Evolutionary conservation across 352 stramenopile genomes (phyloP).

Genomic region (Globisporangium uncinulatum): DNA sequence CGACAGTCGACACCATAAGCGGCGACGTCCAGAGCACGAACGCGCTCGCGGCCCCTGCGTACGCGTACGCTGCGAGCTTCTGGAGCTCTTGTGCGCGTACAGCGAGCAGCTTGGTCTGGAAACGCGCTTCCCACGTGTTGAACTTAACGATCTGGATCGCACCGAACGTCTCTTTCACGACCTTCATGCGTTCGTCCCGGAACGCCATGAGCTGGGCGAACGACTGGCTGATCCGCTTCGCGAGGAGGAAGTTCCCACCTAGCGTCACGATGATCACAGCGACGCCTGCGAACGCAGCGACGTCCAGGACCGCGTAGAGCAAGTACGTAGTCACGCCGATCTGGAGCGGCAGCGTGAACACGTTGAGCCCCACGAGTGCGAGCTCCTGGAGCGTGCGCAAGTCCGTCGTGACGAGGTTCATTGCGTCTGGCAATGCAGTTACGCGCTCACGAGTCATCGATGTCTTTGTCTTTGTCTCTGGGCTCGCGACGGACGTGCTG

Average conservation of each 20-base stretch:
- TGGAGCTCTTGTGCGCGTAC: slow-evolving; percentile 62
- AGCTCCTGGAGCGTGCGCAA: slow-evolving; percentile 1
- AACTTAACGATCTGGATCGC: slow-evolving; percentile 91
- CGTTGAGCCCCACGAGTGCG: background rate
- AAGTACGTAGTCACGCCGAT: slow-evolving; percentile 18
- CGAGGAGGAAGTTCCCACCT: slow-evolving; percentile 16
- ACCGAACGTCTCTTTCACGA: slow-evolving; percentile 38
- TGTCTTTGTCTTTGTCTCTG: background rate
- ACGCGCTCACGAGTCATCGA: too few relatives aligned
- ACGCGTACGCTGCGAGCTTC: slow-evolving; percentile 41
- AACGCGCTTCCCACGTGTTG: slow-evolving; percentile 83
- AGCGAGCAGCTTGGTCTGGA: slow-evolving; percentile 53
- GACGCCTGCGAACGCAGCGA: slow-evolving; percentile 24
- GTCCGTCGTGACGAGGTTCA: slow-evolving; percentile 13
- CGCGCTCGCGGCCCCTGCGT: slow-evolving; percentile 52
- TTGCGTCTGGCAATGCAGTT: slow-evolving; percentile 4
- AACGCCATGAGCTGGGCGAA: slow-evolving; percentile 16
- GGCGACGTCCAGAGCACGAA: slow-evolving; percentile 49
- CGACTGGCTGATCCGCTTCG: slow-evolving; percentile 8
- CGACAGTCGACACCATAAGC: slow-evolving; percentile 34
- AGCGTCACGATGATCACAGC: slow-evolving; percentile 19
- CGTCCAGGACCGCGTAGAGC: slow-evolving; percentile 20
- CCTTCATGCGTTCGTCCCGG: slow-evolving; percentile 37
- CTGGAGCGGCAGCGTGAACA: slow-evolving; percentile 30
- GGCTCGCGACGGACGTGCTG: background rate